Base-by-base conservation (phyloP, 2,329 filamentous ascomycete genomes). In the Alternaria sp. region DNA sequence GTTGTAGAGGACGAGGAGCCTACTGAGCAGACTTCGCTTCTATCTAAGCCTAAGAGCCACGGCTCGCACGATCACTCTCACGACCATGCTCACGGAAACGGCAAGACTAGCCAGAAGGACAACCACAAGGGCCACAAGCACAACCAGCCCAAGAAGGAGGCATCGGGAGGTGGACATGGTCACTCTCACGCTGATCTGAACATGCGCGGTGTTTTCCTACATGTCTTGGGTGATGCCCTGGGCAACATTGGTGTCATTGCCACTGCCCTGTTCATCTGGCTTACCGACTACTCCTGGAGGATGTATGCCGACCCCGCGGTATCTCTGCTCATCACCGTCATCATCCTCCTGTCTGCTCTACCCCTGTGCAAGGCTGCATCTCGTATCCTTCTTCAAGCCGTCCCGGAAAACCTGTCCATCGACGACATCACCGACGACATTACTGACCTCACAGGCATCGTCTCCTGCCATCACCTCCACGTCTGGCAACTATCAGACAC, bases 401-500 rank as follows among this genome's bases (percentile, higher is more conserved):
- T 96, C 0, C 96, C 96, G 0, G 90, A 93, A 62, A 92, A 95
- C 57, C 90, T 99, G 72, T 90, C 90, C 70, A 88, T 97, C 60
- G 91, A 94, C 68, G 92, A 98, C 63, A 95, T 99, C 80, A 92
- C 93, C 69, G 90, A 95, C 69, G 96, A 99, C 77, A 97, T 99
- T 57, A 88, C 94, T 76, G 83, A 87, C 15, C 88, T 99, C 6
- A 91, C 91, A 0, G 94, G 94, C 45, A 91, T 99, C 51, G 85
- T 96, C 65, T 93, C 91, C 77, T 97, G 93, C 76, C 96, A 99
- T 81, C 95, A 99, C 79, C 86, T 99, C 21, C 96, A 99, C 78
- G 93, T 99, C 66, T 99, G 96, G 96, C 95, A 98, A 80, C 87
- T 99, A 32, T 97, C 92, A 15, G 95, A 98, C 77, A 96, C 93